phyloP scores from a whole-genome alignment of 805 yeast genomes.

The Myxozyma mucilagina region DNA sequence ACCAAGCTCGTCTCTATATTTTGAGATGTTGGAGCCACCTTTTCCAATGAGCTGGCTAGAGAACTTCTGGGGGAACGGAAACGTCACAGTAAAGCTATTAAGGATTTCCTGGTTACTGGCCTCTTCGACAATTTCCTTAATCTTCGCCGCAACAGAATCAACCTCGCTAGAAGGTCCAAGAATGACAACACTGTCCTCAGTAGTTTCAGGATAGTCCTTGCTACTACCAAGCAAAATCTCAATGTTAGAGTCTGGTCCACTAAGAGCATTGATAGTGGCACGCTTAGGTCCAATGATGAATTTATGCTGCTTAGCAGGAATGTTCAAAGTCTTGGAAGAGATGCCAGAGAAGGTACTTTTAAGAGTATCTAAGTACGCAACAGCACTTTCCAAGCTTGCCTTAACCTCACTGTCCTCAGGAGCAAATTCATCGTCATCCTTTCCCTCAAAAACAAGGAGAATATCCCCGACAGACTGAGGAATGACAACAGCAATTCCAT shows the following conservation, averaged over 20 bases:
- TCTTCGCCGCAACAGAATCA: slow-evolving; percentile 51
- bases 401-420: slow-evolving; percentile 64
- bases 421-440: slow-evolving; percentile 54
- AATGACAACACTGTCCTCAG: slow-evolving; percentile 57
- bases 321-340: slow-evolving; percentile 50
- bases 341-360: slow-evolving; percentile 53
- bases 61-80: slow-evolving; percentile 64
- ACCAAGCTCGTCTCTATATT: slow-evolving; percentile 69
- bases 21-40: slow-evolving; percentile 72
- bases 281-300: slow-evolving; percentile 61
- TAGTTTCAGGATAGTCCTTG: slow-evolving; percentile 40
- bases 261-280: slow-evolving; percentile 53
- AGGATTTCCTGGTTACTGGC: slow-evolving; percentile 53
- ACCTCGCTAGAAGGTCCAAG: slow-evolving; percentile 73
- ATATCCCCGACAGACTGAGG: slow-evolving; percentile 50
- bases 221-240: slow-evolving; percentile 38
- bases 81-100: slow-evolving; percentile 47
- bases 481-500: slow-evolving; percentile 54
- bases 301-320: slow-evolving; percentile 59
- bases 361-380: slow-evolving; percentile 55
- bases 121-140: slow-evolving; percentile 57
- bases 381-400: slow-evolving; percentile 55
- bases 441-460: slow-evolving; percentile 55
- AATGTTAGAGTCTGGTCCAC: slow-evolving; percentile 45
- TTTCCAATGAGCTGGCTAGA: slow-evolving; percentile 86